Evolutionary conservation across 140 eudicot genomes (phyloP).

Genomic region (Erigeron philadelphicus): DNA sequence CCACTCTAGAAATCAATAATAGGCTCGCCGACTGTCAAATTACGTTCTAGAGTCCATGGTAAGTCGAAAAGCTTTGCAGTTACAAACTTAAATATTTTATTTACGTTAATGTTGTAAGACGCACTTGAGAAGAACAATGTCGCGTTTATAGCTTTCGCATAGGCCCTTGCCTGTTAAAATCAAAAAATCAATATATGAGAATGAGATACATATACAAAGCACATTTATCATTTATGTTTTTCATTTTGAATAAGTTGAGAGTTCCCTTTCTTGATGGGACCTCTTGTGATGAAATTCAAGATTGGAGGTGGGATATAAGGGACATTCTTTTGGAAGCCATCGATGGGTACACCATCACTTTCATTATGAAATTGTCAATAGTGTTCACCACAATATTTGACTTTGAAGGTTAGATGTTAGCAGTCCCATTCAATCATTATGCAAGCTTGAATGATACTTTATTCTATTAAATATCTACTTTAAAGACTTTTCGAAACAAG

Average conservation of each 20-base stretch:
- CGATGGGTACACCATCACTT: constrained; percentile 29
- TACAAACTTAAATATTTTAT: constrained; percentile 81
- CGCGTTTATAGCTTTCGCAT: constrained; percentile 79
- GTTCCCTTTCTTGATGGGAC: constrained; percentile 8
- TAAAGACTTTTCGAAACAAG: background rate
- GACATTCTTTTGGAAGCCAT: constrained; percentile 30
- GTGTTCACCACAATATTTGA: constrained; percentile 19
- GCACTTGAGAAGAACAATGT: constrained; percentile 87
- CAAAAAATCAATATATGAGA: background rate
- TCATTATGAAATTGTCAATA: constrained; percentile 27
- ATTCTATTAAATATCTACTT: background rate
- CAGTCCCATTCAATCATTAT: constrained; percentile 24
- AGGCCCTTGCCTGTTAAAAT: constrained; percentile 60
- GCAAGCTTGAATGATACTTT: background rate
- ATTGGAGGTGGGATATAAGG: constrained; percentile 27
- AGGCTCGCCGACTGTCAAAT: constrained; percentile 88
- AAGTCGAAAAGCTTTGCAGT: constrained; percentile 80
- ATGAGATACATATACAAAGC: background rate
- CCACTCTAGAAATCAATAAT: constrained; percentile 57
- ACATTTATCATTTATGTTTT: background rate
- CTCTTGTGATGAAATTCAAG: constrained; percentile 23
- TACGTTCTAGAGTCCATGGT: constrained; percentile 72
- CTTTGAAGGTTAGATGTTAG: constrained; percentile 23
- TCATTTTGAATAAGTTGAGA: constrained; percentile 18
- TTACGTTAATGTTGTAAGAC: constrained; percentile 82